Percentiles rank a stretch among this genome's conserved stretches.
These are phyloP conservation scores for Pichia sporocuriosa DNA, from an alignment of 805 yeast genomes.

Conservation along the genomic window DNA sequence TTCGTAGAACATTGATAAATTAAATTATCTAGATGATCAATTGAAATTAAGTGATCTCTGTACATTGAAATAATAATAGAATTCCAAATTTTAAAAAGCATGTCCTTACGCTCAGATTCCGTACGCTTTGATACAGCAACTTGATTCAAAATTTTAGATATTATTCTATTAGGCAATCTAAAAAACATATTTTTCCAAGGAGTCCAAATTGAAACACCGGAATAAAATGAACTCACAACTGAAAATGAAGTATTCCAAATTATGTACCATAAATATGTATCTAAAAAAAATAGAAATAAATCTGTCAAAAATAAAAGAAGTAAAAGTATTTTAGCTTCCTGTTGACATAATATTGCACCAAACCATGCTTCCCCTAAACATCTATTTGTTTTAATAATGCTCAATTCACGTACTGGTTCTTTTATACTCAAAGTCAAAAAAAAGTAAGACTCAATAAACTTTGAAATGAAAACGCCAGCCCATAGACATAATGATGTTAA, in stretches of 20 bases:
- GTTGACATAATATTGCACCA: conserved; percentile 45
- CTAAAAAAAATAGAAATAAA: conserved; percentile 64
- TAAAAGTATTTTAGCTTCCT: conserved; percentile 53
- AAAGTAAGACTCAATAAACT: conserved; percentile 71
- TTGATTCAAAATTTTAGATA: conserved; percentile 57
- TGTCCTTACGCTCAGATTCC: conserved; percentile 39
- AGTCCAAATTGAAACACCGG: conserved; percentile 80
- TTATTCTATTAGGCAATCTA: conserved; percentile 68
- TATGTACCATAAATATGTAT: conserved; percentile 82
- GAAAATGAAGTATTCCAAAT: conserved; percentile 73
- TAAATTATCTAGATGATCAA: conserved; percentile 64
- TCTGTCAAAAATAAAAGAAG: conserved; percentile 52
- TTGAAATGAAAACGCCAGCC: conserved; percentile 59
- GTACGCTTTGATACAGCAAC: conserved; percentile 27
- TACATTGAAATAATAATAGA: conserved; percentile 78
- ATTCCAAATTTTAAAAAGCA: conserved; percentile 75
- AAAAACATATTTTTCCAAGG: conserved; percentile 83
- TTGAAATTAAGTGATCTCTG: conserved; percentile 67
- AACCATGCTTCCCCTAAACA: conserved; percentile 59
- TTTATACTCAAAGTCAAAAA: conserved; percentile 65
- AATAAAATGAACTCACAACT: conserved; percentile 54
- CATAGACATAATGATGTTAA: conserved; percentile 65
- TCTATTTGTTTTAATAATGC: conserved; percentile 43
- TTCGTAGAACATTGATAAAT: conserved; percentile 45
- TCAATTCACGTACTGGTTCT: conserved; percentile 67